These are phyloP conservation scores for Candida caryicola DNA, from an alignment of 805 yeast species.

Conservation along the genomic window DNA sequence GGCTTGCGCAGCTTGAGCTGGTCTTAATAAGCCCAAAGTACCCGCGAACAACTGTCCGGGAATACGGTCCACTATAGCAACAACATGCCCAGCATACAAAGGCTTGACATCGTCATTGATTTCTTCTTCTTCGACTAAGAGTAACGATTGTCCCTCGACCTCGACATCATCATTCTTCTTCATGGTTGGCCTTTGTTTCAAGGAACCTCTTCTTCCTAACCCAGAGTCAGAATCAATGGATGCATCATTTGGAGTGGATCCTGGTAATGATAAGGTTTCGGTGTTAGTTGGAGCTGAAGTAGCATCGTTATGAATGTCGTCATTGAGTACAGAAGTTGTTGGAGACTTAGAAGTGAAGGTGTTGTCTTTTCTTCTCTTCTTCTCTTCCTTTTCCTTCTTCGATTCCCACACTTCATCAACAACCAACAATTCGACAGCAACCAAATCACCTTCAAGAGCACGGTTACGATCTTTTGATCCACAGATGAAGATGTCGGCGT, in stretches of 20 bases:
- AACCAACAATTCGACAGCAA: constrained; percentile 88
- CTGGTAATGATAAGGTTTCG: constrained; percentile 10
- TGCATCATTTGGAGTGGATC: constrained; percentile 16
- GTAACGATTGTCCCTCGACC: constrained; percentile 93
- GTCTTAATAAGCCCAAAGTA: constrained; percentile 88
- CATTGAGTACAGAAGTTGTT: constrained; percentile 43
- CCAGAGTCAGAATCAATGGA: constrained; percentile 34
- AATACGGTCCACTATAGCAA: constrained; percentile 94
- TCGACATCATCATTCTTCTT: constrained; percentile 98
- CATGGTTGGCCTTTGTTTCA: constrained; percentile 93
- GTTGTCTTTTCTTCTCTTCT: constrained; percentile 82
- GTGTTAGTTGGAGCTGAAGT: constrained; percentile 48
- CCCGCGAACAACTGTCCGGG: constrained; percentile 97
- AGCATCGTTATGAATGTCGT: constrained; percentile 80
- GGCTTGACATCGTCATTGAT: constrained; percentile 91
- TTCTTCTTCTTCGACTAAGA: constrained; percentile 92
- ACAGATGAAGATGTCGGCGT: constrained; percentile 95
- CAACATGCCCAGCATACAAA: constrained; percentile 95
- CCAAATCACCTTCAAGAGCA: constrained; percentile 94
- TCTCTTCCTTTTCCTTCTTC: constrained; percentile 94
- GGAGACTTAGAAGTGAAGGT: constrained; percentile 34
- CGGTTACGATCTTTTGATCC: constrained; percentile 98
- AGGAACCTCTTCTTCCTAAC: constrained; percentile 76
- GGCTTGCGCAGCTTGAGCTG: constrained; percentile 89
- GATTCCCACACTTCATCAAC: constrained; percentile 98